Percentiles rank a stretch among this genome's conserved stretches.
Evolutionary conservation across 2,329 filamentous ascomycete genomes (phyloP).

Genomic region (Epichloe baconii): DNA sequence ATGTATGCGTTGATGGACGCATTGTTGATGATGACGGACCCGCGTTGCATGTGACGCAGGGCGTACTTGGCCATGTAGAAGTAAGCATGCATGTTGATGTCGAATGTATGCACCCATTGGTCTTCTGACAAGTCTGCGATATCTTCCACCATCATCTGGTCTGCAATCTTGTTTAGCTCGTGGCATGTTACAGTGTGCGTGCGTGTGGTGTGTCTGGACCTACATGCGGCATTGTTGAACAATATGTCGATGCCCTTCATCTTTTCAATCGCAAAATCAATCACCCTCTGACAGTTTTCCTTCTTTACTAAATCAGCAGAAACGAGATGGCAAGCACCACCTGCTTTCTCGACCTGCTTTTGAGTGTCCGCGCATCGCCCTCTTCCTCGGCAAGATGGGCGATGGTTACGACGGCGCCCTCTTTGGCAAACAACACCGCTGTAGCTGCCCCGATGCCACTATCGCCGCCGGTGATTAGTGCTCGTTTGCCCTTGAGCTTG

Average conservation of each 20-base stretch:
- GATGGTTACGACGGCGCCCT: conserved; percentile 63
- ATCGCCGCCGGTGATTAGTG: conserved; percentile 66
- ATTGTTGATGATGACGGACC: conserved; percentile 73
- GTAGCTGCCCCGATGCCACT: conserved; percentile 34
- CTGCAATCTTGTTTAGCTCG: conserved; percentile 6
- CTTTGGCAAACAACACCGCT: conserved; percentile 67
- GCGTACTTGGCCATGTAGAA: conserved; percentile 72
- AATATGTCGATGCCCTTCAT: conserved; percentile 63
- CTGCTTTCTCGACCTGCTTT: conserved; percentile 52
- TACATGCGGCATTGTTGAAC: conserved; percentile 61
- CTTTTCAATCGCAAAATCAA: conserved; percentile 51
- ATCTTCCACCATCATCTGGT: conserved; percentile 49
- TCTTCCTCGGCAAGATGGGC: conserved; percentile 65
- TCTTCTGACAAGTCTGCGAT: conserved; percentile 62
- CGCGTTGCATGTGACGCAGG: conserved; percentile 61
- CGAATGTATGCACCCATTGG: conserved; percentile 69
- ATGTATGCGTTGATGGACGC: conserved; percentile 75
- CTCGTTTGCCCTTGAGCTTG: conserved; percentile 63
- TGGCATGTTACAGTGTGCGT: no score
- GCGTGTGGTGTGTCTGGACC: not conserved
- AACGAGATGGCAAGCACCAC: conserved; percentile 50
- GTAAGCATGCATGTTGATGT: conserved; percentile 71
- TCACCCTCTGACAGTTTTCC: conserved; percentile 53
- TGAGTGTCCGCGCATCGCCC: conserved; percentile 65
- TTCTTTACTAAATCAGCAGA: conserved; percentile 50